Conservation (phyloP, 169 alveolate genomes). For the Eimeria maxima region DNA sequence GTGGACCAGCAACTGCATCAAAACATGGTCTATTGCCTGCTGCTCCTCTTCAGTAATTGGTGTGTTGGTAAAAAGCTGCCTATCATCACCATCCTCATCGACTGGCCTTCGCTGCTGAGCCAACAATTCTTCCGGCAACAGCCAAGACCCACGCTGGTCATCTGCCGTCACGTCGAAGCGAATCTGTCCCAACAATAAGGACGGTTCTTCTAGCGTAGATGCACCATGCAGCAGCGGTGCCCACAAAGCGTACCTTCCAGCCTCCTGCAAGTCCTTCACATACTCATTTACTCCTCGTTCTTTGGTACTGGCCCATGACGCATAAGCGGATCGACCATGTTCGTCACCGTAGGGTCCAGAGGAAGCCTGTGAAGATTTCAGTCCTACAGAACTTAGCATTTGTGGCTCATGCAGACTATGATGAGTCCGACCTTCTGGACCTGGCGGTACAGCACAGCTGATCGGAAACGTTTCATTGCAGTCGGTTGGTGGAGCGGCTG, state of each 20-base stretch:
- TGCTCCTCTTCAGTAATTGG: conserved; percentile 66
- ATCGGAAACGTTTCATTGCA: not conserved
- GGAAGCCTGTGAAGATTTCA: not conserved
- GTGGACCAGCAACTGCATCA: conserved; percentile 3
- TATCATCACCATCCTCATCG: conserved; percentile 34
- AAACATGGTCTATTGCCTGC: conserved; percentile 51
- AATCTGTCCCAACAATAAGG: conserved; percentile 47
- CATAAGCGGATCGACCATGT: not conserved
- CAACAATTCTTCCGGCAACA: conserved; percentile 53
- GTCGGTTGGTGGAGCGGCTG: not conserved
- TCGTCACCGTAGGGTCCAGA: not conserved
- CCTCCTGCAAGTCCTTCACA: conserved; percentile 59
- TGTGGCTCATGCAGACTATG: not conserved
- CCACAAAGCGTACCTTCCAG: conserved; percentile 19
- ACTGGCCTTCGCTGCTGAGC: not conserved
- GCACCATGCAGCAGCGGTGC: conserved; percentile 10
- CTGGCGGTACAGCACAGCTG: not conserved
- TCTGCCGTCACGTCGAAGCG: conserved; percentile 35
- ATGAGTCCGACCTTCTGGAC: not conserved
- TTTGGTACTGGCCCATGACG: not conserved
- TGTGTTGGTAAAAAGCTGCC: conserved; percentile 59
- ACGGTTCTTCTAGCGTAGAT: not conserved
- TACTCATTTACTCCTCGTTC: not conserved
- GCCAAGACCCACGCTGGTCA: conserved; percentile 59
- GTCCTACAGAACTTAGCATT: not conserved